Evolutionary conservation across 139 green algal species (phyloP).

Genomic region (Chlamydomonas incerta): DNA sequence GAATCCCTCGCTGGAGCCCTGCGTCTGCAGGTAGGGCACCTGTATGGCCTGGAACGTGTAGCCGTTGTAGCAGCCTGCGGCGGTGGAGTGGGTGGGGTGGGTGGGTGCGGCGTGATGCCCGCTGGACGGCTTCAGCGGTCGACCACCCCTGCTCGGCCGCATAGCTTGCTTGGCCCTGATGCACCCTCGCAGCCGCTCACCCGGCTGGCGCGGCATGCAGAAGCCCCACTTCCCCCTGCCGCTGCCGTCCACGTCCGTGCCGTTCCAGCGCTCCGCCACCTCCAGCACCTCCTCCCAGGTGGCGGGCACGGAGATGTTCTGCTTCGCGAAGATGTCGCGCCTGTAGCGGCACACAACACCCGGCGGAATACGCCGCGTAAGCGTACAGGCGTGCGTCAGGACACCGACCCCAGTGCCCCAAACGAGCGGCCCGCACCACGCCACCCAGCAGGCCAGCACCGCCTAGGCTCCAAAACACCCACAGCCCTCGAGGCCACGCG

Average conservation of each 20-base stretch:
- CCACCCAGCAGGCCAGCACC: too few relatives aligned
- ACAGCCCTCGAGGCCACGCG: too few relatives aligned
- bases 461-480: too few relatives aligned
- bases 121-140: too few relatives aligned
- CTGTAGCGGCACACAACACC: too few relatives aligned
- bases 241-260: constrained; percentile 17
- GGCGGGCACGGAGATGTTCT: not conserved
- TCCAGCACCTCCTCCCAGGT: constrained; percentile 34
- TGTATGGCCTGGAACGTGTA: constrained; percentile 24
- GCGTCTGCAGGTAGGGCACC: constrained; percentile 28
- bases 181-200: not conserved
- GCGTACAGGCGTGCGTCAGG: too few relatives aligned
- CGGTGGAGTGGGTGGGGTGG: too few relatives aligned
- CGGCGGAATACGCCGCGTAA: too few relatives aligned
- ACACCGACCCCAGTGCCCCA: too few relatives aligned
- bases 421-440: too few relatives aligned
- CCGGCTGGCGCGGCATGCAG: constrained; percentile 16
- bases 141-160: not conserved
- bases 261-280: constrained; percentile 26
- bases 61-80: constrained; percentile 31
- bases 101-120: not conserved
- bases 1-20: constrained; percentile 40
- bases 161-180: not conserved
- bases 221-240: constrained; percentile 5
- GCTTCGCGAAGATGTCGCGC: constrained; percentile 20